Evolutionary conservation across 2,329 filamentous ascomycete species (phyloP).

Genomic region (Sporothrix dimorphospora): DNA sequence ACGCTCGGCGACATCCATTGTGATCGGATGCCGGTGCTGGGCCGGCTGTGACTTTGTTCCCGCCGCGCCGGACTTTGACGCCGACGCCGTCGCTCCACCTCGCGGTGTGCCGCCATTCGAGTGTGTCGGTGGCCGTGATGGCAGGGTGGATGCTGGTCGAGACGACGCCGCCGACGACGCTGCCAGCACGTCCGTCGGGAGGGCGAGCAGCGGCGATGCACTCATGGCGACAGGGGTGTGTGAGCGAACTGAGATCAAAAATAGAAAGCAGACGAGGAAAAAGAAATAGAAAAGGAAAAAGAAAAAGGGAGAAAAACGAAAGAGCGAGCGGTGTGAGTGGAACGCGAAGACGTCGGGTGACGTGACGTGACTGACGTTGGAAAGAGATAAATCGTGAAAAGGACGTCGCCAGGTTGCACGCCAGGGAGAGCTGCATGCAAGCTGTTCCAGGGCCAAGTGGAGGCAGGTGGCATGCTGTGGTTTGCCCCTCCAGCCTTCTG

Average conservation of each 20-base stretch:
- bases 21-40: conserved; percentile 36
- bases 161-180: conserved; percentile 23
- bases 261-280: background rate
- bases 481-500: conserved; percentile 1
- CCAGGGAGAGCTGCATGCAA: conserved; percentile 5
- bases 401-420: background rate
- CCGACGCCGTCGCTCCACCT: background rate
- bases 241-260: too few relatives aligned
- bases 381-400: background rate
- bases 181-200: conserved; percentile 43
- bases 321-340: background rate
- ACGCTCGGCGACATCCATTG: conserved; percentile 71
- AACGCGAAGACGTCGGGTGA: background rate
- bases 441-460: background rate
- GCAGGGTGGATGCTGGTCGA: conserved; percentile 18
- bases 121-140: conserved; percentile 29
- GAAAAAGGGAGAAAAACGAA: background rate
- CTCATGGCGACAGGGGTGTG: conserved; percentile 43
- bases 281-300: background rate
- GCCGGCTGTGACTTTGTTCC: conserved; percentile 25
- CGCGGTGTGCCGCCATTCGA: conserved; percentile 28
- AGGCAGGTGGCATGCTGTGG: background rate
- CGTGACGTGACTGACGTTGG: background rate
- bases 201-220: conserved; percentile 51
- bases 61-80: too few relatives aligned